Evolutionary conservation across 495 filamentous ascomycete genomes (phyloP), one percentile per base, ranked within the genome.

Genomic region (Penicillium robsamsonii): DNA sequence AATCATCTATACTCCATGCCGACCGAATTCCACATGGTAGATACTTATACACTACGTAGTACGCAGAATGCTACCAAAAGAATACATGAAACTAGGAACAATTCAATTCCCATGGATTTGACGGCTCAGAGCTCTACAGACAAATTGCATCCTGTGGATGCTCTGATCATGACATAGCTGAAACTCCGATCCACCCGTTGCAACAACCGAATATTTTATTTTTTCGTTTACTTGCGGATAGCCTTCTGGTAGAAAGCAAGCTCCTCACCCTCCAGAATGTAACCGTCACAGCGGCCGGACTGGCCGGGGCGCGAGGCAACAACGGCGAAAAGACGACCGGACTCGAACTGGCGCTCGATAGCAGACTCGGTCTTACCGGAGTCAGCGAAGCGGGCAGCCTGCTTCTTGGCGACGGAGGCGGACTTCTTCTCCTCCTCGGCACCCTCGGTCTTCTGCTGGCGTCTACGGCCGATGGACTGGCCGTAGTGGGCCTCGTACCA

Each of bases 401-500:
- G 90, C 89, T 99, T 99, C 82, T 88, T 88, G 87, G 91, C 83
- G 52, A 97, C 90, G 62, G 83, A 80, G 81, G 91, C 91, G 81
- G 85, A 89, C 88, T 92, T 92, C 88, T 94, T 92, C 71, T 86
- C 87, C 71, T 86, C 87, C 74, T 89, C 87, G 64, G 81, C 71
- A 59, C 73, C 71, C 63, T 80, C 81, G 60, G 81, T 75, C 81
- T 91, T 91, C 71, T 85, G 80, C 82, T 96, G 93, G 79, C 92
- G 89, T 74, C 90, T 85, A 66, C 94, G 87, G 68, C 94, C 94
- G 56, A 98, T 75, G 62, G 79, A 63, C 76, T 88, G 83, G 70
- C 94, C 94, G 81, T 98, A 98, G 87, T 98, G 95, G 58, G 94
- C 90, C 85, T 98, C 94, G 76, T 96, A 98, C 94, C 94, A 98